phyloP scores from a whole-genome alignment of 2,329 filamentous ascomycete species.

The Verticillium klebahnii region DNA sequence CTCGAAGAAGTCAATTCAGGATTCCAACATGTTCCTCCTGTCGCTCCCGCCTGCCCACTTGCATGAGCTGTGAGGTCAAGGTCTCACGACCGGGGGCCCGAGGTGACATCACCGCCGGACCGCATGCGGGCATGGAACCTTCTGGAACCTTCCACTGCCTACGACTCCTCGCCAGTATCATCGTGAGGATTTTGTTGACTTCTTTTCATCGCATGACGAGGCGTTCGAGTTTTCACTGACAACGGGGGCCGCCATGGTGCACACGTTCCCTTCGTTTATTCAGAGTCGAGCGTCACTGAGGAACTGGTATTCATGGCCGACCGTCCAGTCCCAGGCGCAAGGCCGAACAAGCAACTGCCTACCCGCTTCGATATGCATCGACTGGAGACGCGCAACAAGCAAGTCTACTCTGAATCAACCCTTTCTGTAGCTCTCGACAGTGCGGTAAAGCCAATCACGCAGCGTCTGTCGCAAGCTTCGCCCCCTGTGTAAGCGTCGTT shows the following conservation, averaged over 20 bases:
- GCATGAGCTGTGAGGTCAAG: neutral
- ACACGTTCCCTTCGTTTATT: neutral
- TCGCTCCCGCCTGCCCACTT: neutral
- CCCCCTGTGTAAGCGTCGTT: neutral
- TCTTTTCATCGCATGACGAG: neutral
- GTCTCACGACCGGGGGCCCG: neutral
- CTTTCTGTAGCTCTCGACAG: neutral
- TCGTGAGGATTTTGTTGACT: neutral
- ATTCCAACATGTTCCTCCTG: neutral
- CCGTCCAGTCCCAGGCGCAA: neutral
- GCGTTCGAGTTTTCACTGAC: too few species aligned
- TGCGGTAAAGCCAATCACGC: slow-evolving; percentile 1
- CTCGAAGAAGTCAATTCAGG: neutral
- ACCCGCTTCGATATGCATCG: neutral
- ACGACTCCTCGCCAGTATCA: neutral
- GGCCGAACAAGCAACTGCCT: too few species aligned
- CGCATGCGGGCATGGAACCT: slow-evolving; percentile 17
- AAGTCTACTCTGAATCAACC: neutral
- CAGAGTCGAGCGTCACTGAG: neutral
- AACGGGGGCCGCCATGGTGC: neutral
- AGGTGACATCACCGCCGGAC: slow-evolving; percentile 3
- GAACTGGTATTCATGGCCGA: neutral
- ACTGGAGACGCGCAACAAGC: neutral
- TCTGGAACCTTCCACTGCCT: slow-evolving; percentile 25
- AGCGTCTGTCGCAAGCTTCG: neutral